Conservation (phyloP, 176 grass and related monocot genomes). For the Musa acuminata region DNA sequence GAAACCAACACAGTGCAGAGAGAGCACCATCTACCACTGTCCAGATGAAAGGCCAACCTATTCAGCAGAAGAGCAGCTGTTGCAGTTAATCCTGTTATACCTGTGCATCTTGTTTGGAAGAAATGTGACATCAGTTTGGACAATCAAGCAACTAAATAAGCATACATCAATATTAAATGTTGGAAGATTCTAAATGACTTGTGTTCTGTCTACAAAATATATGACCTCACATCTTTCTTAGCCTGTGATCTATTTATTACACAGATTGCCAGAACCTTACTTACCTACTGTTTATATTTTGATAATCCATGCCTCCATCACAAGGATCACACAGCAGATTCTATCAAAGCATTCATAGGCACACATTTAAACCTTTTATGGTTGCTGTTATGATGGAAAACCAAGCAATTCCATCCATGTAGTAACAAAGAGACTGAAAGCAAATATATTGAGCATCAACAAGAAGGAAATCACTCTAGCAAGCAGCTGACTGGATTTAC, state of each 20-base stretch:
- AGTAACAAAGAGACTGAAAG: neutral
- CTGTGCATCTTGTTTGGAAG: neutral
- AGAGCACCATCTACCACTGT: slow-evolving; percentile 44
- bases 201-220: neutral
- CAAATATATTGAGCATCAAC: neutral
- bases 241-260: no score
- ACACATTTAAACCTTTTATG: neutral
- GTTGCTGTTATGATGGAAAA: neutral
- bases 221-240: no score
- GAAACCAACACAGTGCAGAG: slow-evolving; percentile 40
- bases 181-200: neutral
- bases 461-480: neutral
- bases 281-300: no score
- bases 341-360: no score
- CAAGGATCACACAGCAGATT: no score
- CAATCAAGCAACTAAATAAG: neutral
- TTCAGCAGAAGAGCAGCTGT: slow-evolving; percentile 65
- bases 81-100: slow-evolving; percentile 20
- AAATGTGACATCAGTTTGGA: neutral
- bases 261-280: no score
- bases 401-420: neutral
- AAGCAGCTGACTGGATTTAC: neutral
- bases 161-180: neutral
- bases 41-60: slow-evolving; percentile 70
- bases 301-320: no score